Evolutionary conservation across 1,284 basidiomycete species (phyloP).

Genomic region (Ustilago bromivora): DNA sequence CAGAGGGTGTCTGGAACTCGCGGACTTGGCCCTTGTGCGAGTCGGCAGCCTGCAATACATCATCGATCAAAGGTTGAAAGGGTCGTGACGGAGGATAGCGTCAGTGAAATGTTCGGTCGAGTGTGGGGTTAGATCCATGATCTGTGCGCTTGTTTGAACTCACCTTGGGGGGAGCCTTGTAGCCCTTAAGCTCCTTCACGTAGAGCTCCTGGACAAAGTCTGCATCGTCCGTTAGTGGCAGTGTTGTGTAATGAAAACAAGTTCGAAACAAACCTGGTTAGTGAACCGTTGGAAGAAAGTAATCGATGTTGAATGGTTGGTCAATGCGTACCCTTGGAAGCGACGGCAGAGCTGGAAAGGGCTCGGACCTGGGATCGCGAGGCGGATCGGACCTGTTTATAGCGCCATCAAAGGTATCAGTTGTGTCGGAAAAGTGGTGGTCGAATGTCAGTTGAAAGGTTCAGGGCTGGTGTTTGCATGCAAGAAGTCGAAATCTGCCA

Average conservation of each 20-base stretch:
- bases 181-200: constrained; percentile 86
- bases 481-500: constrained; percentile 4
- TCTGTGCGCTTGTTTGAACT: constrained; percentile 30
- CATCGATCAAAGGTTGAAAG: neutral
- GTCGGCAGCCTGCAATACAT: constrained; percentile 57
- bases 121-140: constrained; percentile 11
- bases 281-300: constrained; percentile 3
- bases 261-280: neutral
- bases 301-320: neutral
- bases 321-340: constrained; percentile 62
- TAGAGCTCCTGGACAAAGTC: constrained; percentile 94
- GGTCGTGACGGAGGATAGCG: neutral
- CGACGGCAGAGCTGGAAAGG: constrained; percentile 63
- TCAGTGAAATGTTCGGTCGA: neutral
- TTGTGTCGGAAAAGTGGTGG: neutral
- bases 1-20: constrained; percentile 70
- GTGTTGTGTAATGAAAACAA: neutral
- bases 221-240: constrained; percentile 65
- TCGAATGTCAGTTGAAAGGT: constrained; percentile 24
- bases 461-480: neutral
- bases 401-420: constrained; percentile 1
- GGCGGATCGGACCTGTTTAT: constrained; percentile 49
- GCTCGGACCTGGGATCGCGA: constrained; percentile 56
- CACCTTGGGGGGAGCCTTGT: constrained; percentile 76
- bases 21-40: constrained; percentile 70